These are phyloP conservation scores for Apiotrichum brassicae DNA, from an alignment of 1,284 basidiomycete species.

Conservation along the genomic window DNA sequence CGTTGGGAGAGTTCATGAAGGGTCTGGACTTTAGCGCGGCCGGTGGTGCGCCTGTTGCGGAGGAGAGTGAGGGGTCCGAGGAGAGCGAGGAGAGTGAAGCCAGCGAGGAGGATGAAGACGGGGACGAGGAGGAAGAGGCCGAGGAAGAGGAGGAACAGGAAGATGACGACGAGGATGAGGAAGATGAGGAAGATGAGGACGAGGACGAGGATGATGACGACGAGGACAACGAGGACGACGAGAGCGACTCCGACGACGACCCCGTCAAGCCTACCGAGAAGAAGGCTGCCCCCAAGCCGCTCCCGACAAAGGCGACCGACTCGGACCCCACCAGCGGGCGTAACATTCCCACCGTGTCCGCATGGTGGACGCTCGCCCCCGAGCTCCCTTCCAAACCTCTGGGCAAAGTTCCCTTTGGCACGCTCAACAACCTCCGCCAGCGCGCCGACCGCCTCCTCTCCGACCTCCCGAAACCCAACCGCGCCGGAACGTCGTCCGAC, in stretches of 20 bases:
- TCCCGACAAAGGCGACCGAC: conserved; percentile 25
- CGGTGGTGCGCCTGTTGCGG: conserved; percentile 25
- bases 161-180: conserved; percentile 19
- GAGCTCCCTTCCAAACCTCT: conserved; percentile 24
- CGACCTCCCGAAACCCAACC: conserved; percentile 31
- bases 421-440: conserved; percentile 30
- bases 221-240: conserved; percentile 30
- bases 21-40: conserved; percentile 50
- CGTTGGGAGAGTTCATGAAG: conserved; percentile 58
- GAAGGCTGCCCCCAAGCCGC: conserved; percentile 35
- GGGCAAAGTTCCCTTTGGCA: conserved; percentile 11
- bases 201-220: conserved; percentile 40
- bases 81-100: conserved; percentile 25
- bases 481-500: conserved; percentile 56
- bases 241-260: conserved; percentile 20
- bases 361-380: conserved; percentile 33
- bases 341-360: conserved; percentile 29
- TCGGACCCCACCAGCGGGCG: conserved; percentile 26
- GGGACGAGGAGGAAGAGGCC: conserved; percentile 34
- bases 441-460: conserved; percentile 28
- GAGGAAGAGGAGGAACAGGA: conserved; percentile 27
- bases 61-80: conserved; percentile 23
- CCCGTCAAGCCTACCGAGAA: conserved; percentile 15
- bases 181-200: conserved; percentile 34
- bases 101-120: conserved; percentile 37